These are phyloP conservation scores for Entomortierella parvispora DNA, from an alignment of 192 early-diverging fungal genomes.

Conservation along the genomic window DNA sequence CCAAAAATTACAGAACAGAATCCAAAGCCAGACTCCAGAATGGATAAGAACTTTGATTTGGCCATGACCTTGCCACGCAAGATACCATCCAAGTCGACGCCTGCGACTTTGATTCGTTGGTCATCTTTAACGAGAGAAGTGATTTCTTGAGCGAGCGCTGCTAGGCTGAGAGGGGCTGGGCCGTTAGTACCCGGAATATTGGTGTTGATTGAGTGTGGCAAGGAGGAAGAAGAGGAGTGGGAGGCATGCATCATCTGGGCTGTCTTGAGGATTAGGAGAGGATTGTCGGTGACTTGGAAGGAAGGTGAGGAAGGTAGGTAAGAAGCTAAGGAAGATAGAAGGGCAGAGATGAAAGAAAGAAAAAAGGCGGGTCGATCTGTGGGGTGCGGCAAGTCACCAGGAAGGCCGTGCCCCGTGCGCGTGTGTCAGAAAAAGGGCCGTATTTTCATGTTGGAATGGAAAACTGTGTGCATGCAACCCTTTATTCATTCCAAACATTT, in stretches of 20 bases:
- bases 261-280: too few species aligned
- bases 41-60: slow-evolving; percentile 74
- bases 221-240: not conserved
- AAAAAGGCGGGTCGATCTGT: slow-evolving; percentile 1
- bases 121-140: slow-evolving; percentile 51
- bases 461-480: too few species aligned
- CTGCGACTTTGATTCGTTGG: slow-evolving; percentile 65
- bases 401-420: too few species aligned
- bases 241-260: not conserved
- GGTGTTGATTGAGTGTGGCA: not conserved
- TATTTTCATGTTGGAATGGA: too few species aligned
- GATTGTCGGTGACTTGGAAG: not conserved
- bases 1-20: slow-evolving; percentile 84
- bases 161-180: not conserved
- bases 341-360: not conserved
- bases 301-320: not conserved
- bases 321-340: not conserved
- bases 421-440: too few species aligned
- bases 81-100: slow-evolving; percentile 77
- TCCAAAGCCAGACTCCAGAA: slow-evolving; percentile 72
- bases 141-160: slow-evolving; percentile 34
- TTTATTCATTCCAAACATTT: too few species aligned
- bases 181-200: not conserved
- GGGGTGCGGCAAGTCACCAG: not conserved
- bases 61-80: slow-evolving; percentile 79